phyloP scores from a whole-genome alignment of 2,329 filamentous ascomycete species.

The Alternaria conjuncta region DNA sequence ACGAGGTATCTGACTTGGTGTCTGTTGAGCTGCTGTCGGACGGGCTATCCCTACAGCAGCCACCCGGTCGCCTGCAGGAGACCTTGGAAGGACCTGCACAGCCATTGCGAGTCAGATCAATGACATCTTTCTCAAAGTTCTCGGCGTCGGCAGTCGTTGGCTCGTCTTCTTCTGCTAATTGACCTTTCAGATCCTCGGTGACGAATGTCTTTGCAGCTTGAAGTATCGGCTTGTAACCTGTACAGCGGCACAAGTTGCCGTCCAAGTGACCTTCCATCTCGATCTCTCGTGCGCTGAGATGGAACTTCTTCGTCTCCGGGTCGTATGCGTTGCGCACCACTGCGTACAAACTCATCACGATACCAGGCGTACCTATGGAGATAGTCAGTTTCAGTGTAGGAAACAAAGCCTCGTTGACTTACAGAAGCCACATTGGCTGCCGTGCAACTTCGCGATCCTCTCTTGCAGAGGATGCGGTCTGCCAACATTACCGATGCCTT shows the following conservation, averaged over 20 bases:
- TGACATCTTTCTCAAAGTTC: conserved; percentile 36
- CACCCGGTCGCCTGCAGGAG: conserved; percentile 47
- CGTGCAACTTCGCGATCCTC: conserved; percentile 85
- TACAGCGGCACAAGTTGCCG: conserved; percentile 92
- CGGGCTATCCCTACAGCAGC: conserved; percentile 45
- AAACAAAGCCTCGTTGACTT: neutral
- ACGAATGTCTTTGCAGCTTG: conserved; percentile 92
- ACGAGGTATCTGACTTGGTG: conserved; percentile 36
- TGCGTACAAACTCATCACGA: conserved; percentile 92
- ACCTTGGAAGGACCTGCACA: conserved; percentile 34
- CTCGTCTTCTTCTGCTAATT: conserved; percentile 54
- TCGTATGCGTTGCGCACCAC: conserved; percentile 73
- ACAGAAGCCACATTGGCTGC: conserved; percentile 93
- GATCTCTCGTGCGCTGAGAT: conserved; percentile 44
- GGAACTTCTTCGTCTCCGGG: conserved; percentile 42
- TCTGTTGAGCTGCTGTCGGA: conserved; percentile 39
- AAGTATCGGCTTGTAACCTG: conserved; percentile 89
- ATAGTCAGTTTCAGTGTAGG: neutral
- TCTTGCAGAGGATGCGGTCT: conserved; percentile 88
- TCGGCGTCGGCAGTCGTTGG: conserved; percentile 57
- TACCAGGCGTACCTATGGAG: conserved; percentile 72
- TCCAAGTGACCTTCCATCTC: conserved; percentile 69
- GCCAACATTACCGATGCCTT: conserved; percentile 88
- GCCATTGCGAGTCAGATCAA: conserved; percentile 29
- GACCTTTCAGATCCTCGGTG: conserved; percentile 55